Base-by-base conservation (phyloP, 2,329 filamentous ascomycete species). In the Zymoseptoria tritici region DNA sequence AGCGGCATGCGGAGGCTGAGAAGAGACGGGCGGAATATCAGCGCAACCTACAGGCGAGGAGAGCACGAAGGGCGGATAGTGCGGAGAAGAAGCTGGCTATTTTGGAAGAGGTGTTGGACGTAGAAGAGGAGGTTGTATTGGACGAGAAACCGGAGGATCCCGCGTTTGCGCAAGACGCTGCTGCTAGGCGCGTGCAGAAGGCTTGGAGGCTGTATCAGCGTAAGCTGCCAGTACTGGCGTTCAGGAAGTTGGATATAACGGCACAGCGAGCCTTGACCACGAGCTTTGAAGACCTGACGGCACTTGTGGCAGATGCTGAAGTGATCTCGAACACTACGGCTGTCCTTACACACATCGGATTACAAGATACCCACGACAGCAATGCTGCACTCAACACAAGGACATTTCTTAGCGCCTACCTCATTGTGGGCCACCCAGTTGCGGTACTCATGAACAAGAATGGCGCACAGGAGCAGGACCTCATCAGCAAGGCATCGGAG, bases 401-500 rank as follows among this genome's bases (percentile, higher is more conserved):
- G 67, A 91, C 87, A 0, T 93, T 93, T 68, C 76, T 94, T 58
- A 91, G 88, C 70, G 87, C 90, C 4, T 93, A 88, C 71, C 79
- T 94, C 57, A 91, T 93, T 62, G 77, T 91, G 24, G 89, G 88
- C 1, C 90, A 93, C 71, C 89, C 90, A 1, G 85, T 85, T 1
- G 85, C 90, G 66, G 89, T 93, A 1, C 81, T 94, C 36, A 89
- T 83, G 73, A 90, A 85, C 75, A 89, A 85, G 71, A 89, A 90
- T 70, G 85, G 87, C 55, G 80, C 85, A 60, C 82, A 83, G 71
- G 83, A 85, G 71, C 82, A 85, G 76, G 88, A 90, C 68, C 80
- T 94, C 58, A 87, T 93, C 31, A 83, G 82, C 58, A 92, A 92
- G 73, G 89, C 89, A 24, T 84, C 87, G 63, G 89, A 93, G 71